Base-by-base conservation (phyloP, 2,329 filamentous ascomycete species). In the Apiospora sp. region DNA sequence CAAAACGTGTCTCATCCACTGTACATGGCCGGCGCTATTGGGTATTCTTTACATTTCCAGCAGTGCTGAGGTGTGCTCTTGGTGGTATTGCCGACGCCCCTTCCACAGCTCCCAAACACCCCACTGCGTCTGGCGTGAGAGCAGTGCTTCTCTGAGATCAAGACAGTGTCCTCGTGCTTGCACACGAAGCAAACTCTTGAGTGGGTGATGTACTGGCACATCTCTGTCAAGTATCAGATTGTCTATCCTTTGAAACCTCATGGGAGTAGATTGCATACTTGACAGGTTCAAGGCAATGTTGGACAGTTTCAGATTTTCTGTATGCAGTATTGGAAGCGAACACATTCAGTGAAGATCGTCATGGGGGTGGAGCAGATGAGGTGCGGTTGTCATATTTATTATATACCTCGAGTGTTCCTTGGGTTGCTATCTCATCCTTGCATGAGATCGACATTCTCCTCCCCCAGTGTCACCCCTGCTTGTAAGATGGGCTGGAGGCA, bases 171-270 rank as follows among this genome's bases (percentile, higher is more conserved):
- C 73, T 84, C 80, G 27, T 75, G 74, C 67, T 76, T 74, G 77
- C 83, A 85, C 72, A 76, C 67, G 69, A 76, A 76, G 77, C 83
- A 85, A 71, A 81, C 72, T 72, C 80, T 80, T 48, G 83, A 73
- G 76, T 85, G 83, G 30, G 78, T 81, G 37, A 82, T 79, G 77
- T 83, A 85, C 73, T 78, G 80, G 73, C 84, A 85, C 83, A 85
- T 84, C 72, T 69, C 77, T 78, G 71, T 64, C 58, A 41, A 61
- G 1, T n/a, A 41, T 64, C 58, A 64, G 58, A n/a, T 64, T 24
- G 34, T 22, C n/a, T 4, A 30, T 37, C 34, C 22, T 64, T 37
- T n/a, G 30, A 37, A 19, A 37, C 30, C 54, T 19, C 27, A 22
- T 34, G 30, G 54, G 54, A 37, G 54, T 37, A 37, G 30, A 27